Percentiles rank a stretch among this genome's conserved stretches.
phyloP scores from a whole-genome alignment of 2,329 filamentous ascomycete species.

The Aspergillus flavus region DNA sequence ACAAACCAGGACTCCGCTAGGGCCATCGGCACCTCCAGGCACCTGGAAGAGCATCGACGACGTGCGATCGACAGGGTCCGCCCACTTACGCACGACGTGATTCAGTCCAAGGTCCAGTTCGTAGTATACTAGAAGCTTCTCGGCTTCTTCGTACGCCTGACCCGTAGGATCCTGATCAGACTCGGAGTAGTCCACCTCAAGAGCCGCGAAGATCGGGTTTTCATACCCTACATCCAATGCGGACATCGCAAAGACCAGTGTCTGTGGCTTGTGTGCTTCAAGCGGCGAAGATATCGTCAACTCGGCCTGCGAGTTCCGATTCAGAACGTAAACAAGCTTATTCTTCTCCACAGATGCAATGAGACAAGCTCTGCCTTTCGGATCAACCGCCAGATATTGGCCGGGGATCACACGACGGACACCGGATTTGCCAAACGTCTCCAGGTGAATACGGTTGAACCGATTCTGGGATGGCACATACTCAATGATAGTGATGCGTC shows the following conservation, averaged over 20 bases:
- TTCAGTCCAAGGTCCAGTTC: slow-evolving; percentile 96
- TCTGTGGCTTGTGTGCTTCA: slow-evolving; percentile 91
- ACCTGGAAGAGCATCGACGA: slow-evolving; percentile 93
- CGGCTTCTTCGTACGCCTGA: slow-evolving; percentile 75
- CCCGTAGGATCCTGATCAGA: slow-evolving; percentile 89
- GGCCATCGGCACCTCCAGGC: slow-evolving; percentile 88
- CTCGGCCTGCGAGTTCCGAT: slow-evolving; percentile 90
- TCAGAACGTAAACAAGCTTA: slow-evolving; percentile 98
- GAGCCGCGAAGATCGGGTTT: slow-evolving; percentile 91
- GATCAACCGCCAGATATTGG: slow-evolving; percentile 93
- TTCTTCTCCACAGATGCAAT: slow-evolving; percentile 97
- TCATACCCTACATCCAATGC: slow-evolving; percentile 95
- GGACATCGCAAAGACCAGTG: slow-evolving; percentile 83
- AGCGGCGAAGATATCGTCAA: slow-evolving; percentile 96
- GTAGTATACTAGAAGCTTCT: slow-evolving; percentile 94
- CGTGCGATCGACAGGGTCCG: slow-evolving; percentile 86
- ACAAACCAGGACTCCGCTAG: slow-evolving; percentile 92
- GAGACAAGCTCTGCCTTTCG: slow-evolving; percentile 91
- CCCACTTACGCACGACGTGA: slow-evolving; percentile 96
- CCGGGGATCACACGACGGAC: slow-evolving; percentile 91
- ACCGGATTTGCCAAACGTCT: slow-evolving; percentile 98
- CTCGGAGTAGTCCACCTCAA: slow-evolving; percentile 92
- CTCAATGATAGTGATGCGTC: slow-evolving; percentile 90
- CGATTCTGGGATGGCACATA: slow-evolving; percentile 84
- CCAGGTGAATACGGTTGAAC: slow-evolving; percentile 86